Evolutionary conservation across 1,139 yeast genomes (phyloP).

Genomic region (Blastobotrys ciferrii): DNA sequence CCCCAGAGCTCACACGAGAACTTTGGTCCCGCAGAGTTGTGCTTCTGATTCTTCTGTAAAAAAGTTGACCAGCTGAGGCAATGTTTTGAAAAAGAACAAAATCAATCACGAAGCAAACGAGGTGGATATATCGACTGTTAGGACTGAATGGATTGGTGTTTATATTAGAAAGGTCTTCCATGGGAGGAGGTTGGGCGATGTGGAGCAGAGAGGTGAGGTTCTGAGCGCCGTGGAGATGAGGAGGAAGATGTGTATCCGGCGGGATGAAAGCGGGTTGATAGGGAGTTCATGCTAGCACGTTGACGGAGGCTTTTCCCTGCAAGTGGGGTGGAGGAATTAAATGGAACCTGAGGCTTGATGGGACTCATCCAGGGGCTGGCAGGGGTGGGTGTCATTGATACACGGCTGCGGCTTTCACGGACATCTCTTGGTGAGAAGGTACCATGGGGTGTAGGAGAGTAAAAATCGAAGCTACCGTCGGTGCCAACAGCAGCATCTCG

Average conservation of each 20-base stretch:
- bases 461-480: constrained; percentile 40
- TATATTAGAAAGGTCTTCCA: no score
- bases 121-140: no score
- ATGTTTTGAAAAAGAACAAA: no score
- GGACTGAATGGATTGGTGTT: no score
- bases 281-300: constrained; percentile 7
- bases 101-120: no score
- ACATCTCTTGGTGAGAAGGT: constrained; percentile 47
- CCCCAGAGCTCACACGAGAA: no score
- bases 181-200: not conserved
- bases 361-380: constrained; percentile 17
- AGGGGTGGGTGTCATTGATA: constrained; percentile 31
- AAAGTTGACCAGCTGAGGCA: no score
- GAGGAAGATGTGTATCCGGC: not conserved
- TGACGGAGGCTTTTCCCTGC: constrained; percentile 1
- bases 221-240: not conserved
- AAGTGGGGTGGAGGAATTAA: not conserved
- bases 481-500: constrained; percentile 70
- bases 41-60: no score
- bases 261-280: constrained; percentile 2
- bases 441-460: constrained; percentile 38
- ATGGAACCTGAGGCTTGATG: not conserved
- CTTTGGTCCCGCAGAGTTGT: no score
- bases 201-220: not conserved
- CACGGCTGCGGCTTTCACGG: constrained; percentile 32